Conservation (phyloP, 768 basidiomycete species). For the Hericium alpestre region DNA sequence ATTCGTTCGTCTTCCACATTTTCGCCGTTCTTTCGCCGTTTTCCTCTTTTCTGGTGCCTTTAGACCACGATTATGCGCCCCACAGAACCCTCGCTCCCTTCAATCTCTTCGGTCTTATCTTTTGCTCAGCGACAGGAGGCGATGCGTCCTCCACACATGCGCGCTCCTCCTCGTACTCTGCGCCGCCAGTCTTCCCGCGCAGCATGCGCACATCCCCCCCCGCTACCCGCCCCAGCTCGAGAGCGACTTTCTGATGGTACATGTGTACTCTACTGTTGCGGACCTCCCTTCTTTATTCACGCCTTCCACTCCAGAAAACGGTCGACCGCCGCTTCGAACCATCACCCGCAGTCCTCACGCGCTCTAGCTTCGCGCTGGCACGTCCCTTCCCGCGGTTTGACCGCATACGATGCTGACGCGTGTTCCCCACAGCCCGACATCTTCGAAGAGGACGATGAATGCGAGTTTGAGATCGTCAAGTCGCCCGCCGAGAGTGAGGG, state of each 20-base stretch:
- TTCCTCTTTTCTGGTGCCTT: not conserved
- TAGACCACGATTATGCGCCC: constrained; percentile 7
- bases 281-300: not conserved
- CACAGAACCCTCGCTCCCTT: constrained; percentile 9
- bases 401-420: not conserved
- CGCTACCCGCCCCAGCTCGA: constrained; percentile 12
- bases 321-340: constrained; percentile 9
- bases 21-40: not conserved
- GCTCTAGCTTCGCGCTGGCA: constrained; percentile 14
- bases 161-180: not conserved
- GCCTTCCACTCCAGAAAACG: constrained; percentile 1
- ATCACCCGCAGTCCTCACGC: constrained; percentile 6
- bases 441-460: constrained; percentile 7
- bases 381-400: not conserved
- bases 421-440: constrained; percentile 8
- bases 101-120: constrained; percentile 12
- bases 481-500: constrained; percentile 3
- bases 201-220: constrained; percentile 6
- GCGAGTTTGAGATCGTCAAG: constrained; percentile 12
- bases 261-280: not conserved
- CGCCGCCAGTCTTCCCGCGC: constrained; percentile 5
- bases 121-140: not conserved
- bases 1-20: not conserved
- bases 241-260: constrained; percentile 10
- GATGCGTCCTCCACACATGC: not conserved